These are phyloP conservation scores for Penicillium sp. DNA, from an alignment of 2,329 filamentous ascomycete species.

Conservation along the genomic window DNA sequence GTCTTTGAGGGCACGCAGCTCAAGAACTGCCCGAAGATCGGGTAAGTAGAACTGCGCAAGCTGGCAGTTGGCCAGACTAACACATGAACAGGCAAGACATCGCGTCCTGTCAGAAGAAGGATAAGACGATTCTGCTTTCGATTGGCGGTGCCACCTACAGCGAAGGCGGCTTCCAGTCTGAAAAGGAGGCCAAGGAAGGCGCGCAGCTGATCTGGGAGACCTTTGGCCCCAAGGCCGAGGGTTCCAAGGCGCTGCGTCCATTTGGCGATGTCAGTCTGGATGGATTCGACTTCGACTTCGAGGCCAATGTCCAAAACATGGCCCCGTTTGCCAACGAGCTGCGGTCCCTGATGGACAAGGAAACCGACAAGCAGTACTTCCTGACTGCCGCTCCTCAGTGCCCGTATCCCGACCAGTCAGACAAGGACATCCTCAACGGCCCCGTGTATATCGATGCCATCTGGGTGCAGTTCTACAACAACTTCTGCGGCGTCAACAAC, in stretches of 20 bases:
- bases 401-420: slow-evolving; percentile 60
- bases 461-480: slow-evolving; percentile 68
- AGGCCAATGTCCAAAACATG: slow-evolving; percentile 59
- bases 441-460: slow-evolving; percentile 59
- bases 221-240: slow-evolving; percentile 58
- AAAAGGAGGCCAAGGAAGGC: slow-evolving; percentile 51
- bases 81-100: slow-evolving; percentile 44
- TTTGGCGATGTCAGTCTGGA: slow-evolving; percentile 66
- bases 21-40: slow-evolving; percentile 62
- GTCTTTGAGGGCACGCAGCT: slow-evolving; percentile 58
- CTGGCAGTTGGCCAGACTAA: slow-evolving; percentile 16
- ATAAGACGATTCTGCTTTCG: slow-evolving; percentile 70
- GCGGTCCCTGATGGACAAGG: slow-evolving; percentile 54
- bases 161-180: slow-evolving; percentile 63
- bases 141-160: slow-evolving; percentile 68
- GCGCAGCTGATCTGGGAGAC: slow-evolving; percentile 67
- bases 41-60: slow-evolving; percentile 44
- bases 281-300: slow-evolving; percentile 76
- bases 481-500: slow-evolving; percentile 59
- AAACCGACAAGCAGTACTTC: slow-evolving; percentile 54
- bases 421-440: slow-evolving; percentile 56
- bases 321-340: slow-evolving; percentile 59
- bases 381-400: slow-evolving; percentile 68
- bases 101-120: slow-evolving; percentile 59
- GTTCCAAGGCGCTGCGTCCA: slow-evolving; percentile 55